Base-by-base conservation (phyloP, 345 rosid species). In the Rhodamnia argentea region DNA sequence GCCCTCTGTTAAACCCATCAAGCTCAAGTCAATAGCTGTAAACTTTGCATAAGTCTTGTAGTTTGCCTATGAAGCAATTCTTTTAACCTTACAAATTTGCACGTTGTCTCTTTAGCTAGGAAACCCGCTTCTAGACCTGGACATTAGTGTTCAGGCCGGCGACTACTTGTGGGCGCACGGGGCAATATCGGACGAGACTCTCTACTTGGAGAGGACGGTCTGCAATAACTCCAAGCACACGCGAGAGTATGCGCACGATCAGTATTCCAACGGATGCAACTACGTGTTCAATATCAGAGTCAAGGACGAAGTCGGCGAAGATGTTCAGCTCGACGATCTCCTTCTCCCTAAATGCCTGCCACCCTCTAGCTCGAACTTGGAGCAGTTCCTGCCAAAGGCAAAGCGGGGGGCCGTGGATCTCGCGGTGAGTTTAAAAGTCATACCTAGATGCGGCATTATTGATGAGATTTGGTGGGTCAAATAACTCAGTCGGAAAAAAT, bases 81-180 rank as follows among this genome's bases (percentile, higher is more conserved):
- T 4, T 27, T 51, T 6, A 54, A 52, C 52, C 32, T 9, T 1
- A n/a, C 3, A 13, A 59, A 51, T 3, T 52, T 23, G 54, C 40
- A 18, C 51, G 24, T 52, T 32, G 57, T 29, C 42, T 54, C 84
- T 54, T 85, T 59, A 92, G 92, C 86, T 92, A 60, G 93, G 91
- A 53, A 92, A 90, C 83, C 91, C 92, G 16, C 88, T 92, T 24
- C 58, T 89, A 22, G 92, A 90, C 87, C n/a, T 89, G 20, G 92
- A 89, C 82, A 88, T 85, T 15, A 90, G 92, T 53, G 83, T 91
- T 13, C 86, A 85, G 74, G 82, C 89, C 0, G 91, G 89, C 22
- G 86, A 89, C 13, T 89, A 54, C 84, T 78, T 90, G 50, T 87
- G 93, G 93, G 54, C 86, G 37, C 91, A 90, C 16, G 91, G 91